Conservation (phyloP, 140 eudicot genomes). For the Erigeron philadelphicus region DNA sequence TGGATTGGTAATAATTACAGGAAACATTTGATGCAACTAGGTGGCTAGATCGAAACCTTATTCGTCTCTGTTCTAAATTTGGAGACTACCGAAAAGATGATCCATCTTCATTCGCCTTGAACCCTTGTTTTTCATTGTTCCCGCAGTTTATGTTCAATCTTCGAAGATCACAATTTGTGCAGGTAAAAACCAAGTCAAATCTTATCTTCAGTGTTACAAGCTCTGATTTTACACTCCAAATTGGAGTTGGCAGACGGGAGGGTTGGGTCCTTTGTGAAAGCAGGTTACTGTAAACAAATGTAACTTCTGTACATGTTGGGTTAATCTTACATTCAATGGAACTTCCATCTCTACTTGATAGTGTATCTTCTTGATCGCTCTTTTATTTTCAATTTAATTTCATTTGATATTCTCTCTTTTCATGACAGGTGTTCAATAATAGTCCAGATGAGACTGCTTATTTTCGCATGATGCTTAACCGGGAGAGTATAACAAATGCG, state of each 20-base stretch:
- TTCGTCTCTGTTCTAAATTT: slow-evolving; percentile 86
- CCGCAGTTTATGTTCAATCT: slow-evolving; percentile 97
- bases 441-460: slow-evolving; percentile 99
- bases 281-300: too few relatives aligned
- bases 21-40: slow-evolving; percentile 94
- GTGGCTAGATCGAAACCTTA: slow-evolving; percentile 92
- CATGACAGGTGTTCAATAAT: slow-evolving; percentile 76
- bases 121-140: slow-evolving; percentile 84
- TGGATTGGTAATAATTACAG: slow-evolving; percentile 32
- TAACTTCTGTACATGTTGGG: too few relatives aligned
- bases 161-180: slow-evolving; percentile 93
- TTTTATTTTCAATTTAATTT: too few relatives aligned
- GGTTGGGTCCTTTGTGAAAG: too few relatives aligned
- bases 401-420: not conserved
- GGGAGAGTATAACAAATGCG: slow-evolving; percentile 80
- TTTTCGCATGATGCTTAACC: slow-evolving; percentile 88
- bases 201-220: not conserved
- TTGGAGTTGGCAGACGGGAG: too few relatives aligned
- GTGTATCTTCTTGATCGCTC: not conserved
- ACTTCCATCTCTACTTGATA: slow-evolving; percentile 7
- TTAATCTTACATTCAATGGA: not conserved
- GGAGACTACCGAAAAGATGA: slow-evolving; percentile 96
- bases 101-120: slow-evolving; percentile 82
- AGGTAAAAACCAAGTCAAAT: slow-evolving; percentile 38
- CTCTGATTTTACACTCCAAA: not conserved